Evolutionary conservation across 306 rosid genomes (phyloP).

Genomic region (Pyrus pyrifolia): DNA sequence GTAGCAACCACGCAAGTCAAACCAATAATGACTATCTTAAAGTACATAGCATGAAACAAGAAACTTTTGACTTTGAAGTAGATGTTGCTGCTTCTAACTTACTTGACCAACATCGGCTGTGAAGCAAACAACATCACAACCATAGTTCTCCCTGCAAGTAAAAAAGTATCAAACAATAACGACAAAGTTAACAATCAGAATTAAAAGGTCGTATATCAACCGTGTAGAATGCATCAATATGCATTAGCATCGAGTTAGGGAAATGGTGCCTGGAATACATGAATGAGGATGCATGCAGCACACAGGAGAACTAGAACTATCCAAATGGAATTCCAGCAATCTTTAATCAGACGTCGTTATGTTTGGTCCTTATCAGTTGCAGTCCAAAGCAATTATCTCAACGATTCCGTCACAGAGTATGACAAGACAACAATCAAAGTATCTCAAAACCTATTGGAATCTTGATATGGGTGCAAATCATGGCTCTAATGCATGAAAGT

Average conservation of each 20-base stretch:
- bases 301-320: neutral
- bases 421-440: neutral
- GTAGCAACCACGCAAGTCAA: neutral
- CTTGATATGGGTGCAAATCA: neutral
- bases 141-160: conserved; percentile 87
- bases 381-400: neutral
- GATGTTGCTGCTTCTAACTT: conserved; percentile 21
- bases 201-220: neutral
- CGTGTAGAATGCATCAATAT: neutral
- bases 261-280: neutral
- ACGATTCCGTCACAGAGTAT: neutral
- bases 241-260: neutral
- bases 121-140: conserved; percentile 94
- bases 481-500: neutral
- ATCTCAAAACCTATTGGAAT: neutral
- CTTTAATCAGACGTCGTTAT: neutral
- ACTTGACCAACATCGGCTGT: conserved; percentile 98
- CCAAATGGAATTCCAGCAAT: neutral
- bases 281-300: neutral
- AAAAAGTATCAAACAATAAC: neutral
- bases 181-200: neutral
- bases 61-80: neutral
- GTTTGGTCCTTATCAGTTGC: neutral
- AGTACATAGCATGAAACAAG: conserved; percentile 5
- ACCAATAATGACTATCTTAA: neutral